A percentile compares a stretch with the other conserved stretches of the same genome.
phyloP scores from a whole-genome alignment of 2,329 filamentous ascomycete genomes.

The Diaporthe australafricana region DNA sequence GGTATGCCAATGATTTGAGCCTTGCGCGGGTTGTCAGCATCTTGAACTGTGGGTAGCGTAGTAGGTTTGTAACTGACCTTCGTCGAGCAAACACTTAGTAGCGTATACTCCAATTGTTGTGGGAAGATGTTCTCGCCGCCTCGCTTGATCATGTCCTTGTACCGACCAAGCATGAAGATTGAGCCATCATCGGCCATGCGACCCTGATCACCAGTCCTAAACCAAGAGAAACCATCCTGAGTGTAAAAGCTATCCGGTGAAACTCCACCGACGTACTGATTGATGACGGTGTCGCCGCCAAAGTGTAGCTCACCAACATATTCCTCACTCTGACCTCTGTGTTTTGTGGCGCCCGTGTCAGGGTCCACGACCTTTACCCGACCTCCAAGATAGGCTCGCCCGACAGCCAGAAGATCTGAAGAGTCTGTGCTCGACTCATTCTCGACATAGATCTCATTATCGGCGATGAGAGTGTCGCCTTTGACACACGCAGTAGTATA shows the following conservation, averaged over 20 bases:
- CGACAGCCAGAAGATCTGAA: background rate
- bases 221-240: background rate
- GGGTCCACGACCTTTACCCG: constrained; percentile 7
- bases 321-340: background rate
- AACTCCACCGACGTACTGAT: background rate
- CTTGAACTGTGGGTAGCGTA: fast-evolving
- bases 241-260: background rate
- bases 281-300: constrained; percentile 8
- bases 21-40: background rate
- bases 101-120: constrained; percentile 6
- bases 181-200: constrained; percentile 3
- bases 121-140: constrained; percentile 15
- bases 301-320: constrained; percentile 14
- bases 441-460: background rate
- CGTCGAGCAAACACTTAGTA: background rate
- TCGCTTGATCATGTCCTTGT: constrained; percentile 24
- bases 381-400: background rate
- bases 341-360: background rate
- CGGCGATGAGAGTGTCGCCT: background rate
- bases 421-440: background rate
- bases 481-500: constrained; percentile 6
- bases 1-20: constrained; percentile 4
- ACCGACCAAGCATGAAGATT: background rate
- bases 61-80: background rate
- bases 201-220: constrained; percentile 11